Conservation (phyloP, 441 rosid genomes). For the Syzygium syzygioides region DNA sequence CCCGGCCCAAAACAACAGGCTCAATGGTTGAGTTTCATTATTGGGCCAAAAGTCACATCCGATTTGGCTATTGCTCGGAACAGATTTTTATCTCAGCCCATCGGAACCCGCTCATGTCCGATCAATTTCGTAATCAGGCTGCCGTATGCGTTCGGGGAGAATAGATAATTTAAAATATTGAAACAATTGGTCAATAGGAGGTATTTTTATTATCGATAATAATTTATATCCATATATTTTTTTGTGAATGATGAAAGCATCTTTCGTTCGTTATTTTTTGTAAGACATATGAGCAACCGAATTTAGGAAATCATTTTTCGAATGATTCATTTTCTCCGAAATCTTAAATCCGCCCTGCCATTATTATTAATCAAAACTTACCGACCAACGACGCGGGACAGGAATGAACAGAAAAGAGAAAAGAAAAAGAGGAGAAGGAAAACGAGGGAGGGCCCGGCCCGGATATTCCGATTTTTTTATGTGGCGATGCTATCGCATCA, state of each 20-base stretch:
- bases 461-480: neutral
- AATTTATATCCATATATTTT: no score
- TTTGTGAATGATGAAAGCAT: no score
- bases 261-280: accelerated
- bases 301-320: no score
- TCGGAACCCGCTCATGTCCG: neutral
- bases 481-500: neutral
- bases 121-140: neutral
- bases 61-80: neutral
- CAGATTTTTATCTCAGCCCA: neutral
- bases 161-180: no score
- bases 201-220: no score
- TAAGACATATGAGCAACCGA: accelerated
- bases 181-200: no score
- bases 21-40: neutral
- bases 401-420: neutral
- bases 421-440: no score
- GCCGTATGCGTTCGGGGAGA: neutral
- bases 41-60: neutral
- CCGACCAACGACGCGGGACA: neutral
- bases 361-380: neutral
- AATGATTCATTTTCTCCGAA: no score
- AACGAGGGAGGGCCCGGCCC: neutral
- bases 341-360: neutral
- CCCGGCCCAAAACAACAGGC: neutral